Evolutionary conservation across 129 eudicot species (phyloP), one percentile per base, ranked within the genome.

Genomic region (Flaveria bidentis): DNA sequence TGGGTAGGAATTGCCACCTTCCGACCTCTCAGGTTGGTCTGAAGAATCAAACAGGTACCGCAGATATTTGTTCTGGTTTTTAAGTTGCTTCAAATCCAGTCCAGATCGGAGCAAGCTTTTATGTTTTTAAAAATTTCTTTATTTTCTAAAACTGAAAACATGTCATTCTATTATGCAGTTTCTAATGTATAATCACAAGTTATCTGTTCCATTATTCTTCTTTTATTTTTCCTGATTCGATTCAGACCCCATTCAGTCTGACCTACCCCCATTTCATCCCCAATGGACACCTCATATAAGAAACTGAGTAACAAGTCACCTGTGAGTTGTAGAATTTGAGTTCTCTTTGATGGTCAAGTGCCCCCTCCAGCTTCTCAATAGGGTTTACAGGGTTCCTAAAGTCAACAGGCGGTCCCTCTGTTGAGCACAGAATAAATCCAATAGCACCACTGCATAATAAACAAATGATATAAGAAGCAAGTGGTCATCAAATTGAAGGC

Each of bases 361-460:
- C 97, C 65, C 92, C 98, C 73, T 91, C 91, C 41, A 94, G 62
- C 87, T 88, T 81, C 85, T 91, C 97, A 81, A 94, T 91, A 26
- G 97, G 97, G 76, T 94, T 94, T 42, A 89, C 76, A 63, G 97
- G 98, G 80, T 88, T 82, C 80, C 77, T 53, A 77, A 94, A 94
- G 83, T 91, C 97, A 47, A 91, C 93, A 45, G 88, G 81, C 6
- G 89, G 89, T 16, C 97, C 98, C 55, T 88, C 96, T 17, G 96
- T 94, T 69, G 96, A 85, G 82, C 98, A 88, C 67, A 91, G 47
- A 50, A 94, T 68, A 78, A 91, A 94, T 76, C 98, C 98, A 81
- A 94, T 94, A 39, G 77, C 90, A 30, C 97, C 98, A 76, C 98
- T 94, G 89, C 82, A 87, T 39, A 63, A 66, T 41, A 82, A 42